Conservation (phyloP, 148 eudicot genomes). For the Heliosperma pusillum region DNA sequence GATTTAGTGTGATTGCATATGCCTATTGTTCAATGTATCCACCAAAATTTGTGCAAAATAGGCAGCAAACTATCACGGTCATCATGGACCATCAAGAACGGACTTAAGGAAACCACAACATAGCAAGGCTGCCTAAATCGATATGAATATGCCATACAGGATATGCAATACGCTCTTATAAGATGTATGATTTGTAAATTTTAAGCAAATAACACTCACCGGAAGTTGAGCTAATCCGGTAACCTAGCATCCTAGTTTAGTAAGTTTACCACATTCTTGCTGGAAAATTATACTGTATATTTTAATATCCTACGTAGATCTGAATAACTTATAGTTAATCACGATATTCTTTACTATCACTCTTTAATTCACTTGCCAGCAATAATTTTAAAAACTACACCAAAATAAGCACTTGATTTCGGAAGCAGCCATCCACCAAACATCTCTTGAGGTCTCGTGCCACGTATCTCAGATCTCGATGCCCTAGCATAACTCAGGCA, state of each 20-base stretch:
- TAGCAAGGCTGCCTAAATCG: neutral
- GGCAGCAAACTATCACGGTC: neutral
- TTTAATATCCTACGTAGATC: neutral
- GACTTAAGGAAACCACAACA: neutral
- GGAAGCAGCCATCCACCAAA: neutral
- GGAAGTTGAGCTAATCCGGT: neutral
- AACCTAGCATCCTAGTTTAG: neutral
- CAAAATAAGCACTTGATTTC: neutral
- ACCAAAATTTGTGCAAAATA: neutral
- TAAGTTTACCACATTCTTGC: neutral
- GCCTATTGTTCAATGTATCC: neutral
- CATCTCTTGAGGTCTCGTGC: slow-evolving; percentile 1
- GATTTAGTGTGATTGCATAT: neutral
- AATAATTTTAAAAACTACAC: neutral
- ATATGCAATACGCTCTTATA: no score
- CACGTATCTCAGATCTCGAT: neutral
- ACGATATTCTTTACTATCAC: neutral
- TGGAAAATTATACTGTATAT: no score
- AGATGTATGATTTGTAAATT: neutral
- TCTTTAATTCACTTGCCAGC: neutral
- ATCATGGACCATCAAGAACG: neutral
- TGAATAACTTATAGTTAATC: neutral
- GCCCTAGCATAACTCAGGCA: neutral
- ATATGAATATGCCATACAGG: neutral
- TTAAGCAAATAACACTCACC: neutral